phyloP scores from a whole-genome alignment of 164 flowering plant genomes.

The Buxus sempervirens region DNA sequence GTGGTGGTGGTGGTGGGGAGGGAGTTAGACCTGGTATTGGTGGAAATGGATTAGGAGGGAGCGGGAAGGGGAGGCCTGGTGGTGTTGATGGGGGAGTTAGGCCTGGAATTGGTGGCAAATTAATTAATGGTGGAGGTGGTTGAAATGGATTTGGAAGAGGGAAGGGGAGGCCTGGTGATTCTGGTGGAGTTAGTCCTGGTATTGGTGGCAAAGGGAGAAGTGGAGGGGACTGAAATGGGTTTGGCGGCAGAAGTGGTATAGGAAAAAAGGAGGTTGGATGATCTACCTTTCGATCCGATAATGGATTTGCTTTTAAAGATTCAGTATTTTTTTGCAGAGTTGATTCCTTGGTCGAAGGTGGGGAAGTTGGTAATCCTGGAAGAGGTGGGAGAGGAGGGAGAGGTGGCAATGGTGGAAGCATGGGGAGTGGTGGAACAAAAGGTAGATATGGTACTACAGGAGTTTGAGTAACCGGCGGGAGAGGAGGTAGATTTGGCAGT shows the following conservation, averaged over 20 bases:
- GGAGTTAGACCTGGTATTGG: slow-evolving; percentile 30
- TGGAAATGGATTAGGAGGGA: slow-evolving; percentile 22
- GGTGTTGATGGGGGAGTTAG: slow-evolving; percentile 28
- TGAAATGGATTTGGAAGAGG: slow-evolving; percentile 20
- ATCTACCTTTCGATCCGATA: slow-evolving; percentile 5
- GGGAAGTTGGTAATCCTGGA: slow-evolving; percentile 19
- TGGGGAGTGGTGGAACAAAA: slow-evolving; percentile 20
- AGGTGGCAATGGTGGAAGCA: slow-evolving; percentile 24
- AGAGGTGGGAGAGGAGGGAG: slow-evolving; percentile 25
- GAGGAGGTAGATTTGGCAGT: slow-evolving; percentile 17
- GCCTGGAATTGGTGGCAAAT: slow-evolving; percentile 26
- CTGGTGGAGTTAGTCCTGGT: slow-evolving; percentile 10
- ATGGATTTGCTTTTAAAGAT: neutral
- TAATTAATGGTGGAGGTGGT: slow-evolving; percentile 23
- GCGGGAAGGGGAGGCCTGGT: neutral
- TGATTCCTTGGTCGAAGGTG: neutral
- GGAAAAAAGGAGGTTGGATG: slow-evolving; percentile 9
- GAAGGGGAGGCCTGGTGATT: neutral
- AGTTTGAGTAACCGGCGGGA: slow-evolving; percentile 3
- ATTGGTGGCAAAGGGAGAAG: too few relatives aligned
- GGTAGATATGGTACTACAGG: slow-evolving; percentile 11
- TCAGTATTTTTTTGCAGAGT: neutral
- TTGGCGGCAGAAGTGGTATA: slow-evolving; percentile 41
- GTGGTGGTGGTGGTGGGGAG: slow-evolving; percentile 19
- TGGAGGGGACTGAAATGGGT: slow-evolving; percentile 25